Conservation (phyloP, 305 asterid species). For the Coffea humblotiana region DNA sequence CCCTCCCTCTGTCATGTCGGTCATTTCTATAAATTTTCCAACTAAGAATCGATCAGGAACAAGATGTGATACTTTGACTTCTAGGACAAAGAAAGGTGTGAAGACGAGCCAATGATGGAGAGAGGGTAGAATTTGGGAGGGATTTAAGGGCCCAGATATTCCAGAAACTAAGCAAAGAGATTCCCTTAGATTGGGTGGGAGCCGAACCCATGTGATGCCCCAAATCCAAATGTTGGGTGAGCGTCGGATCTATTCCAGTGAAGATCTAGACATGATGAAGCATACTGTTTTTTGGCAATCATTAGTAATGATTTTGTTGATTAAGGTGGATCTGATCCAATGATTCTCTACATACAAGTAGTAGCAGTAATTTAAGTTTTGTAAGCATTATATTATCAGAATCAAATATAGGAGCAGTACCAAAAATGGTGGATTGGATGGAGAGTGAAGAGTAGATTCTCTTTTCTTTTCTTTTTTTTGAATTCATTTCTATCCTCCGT, state of each 20-base stretch:
- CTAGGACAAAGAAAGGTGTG: constrained; percentile 22
- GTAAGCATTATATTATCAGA: too few species aligned
- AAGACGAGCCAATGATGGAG: constrained; percentile 44
- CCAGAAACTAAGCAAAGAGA: constrained; percentile 46
- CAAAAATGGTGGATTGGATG: too few species aligned
- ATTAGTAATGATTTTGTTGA: constrained; percentile 11
- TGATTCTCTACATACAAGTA: constrained; percentile 8
- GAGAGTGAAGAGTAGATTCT: too few species aligned
- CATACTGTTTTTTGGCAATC: not conserved
- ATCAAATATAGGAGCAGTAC: not conserved
- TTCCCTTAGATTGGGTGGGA: constrained; percentile 36
- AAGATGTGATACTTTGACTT: constrained; percentile 23
- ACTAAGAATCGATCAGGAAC: constrained; percentile 18
- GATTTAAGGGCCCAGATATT: constrained; percentile 48
- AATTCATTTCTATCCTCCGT: too few species aligned
- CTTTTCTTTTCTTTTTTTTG: too few species aligned
- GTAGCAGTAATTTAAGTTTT: not conserved
- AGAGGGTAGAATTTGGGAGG: constrained; percentile 48
- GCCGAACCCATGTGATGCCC: not conserved
- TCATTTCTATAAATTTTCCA: too few species aligned
- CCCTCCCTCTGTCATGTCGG: too few species aligned
- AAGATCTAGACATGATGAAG: constrained; percentile 10
- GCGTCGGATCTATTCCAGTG: constrained; percentile 43
- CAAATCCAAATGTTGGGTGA: constrained; percentile 67
- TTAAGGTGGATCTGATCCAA: not conserved